Conservation (phyloP, 129 eudicot species). For the Tagetes erecta region DNA sequence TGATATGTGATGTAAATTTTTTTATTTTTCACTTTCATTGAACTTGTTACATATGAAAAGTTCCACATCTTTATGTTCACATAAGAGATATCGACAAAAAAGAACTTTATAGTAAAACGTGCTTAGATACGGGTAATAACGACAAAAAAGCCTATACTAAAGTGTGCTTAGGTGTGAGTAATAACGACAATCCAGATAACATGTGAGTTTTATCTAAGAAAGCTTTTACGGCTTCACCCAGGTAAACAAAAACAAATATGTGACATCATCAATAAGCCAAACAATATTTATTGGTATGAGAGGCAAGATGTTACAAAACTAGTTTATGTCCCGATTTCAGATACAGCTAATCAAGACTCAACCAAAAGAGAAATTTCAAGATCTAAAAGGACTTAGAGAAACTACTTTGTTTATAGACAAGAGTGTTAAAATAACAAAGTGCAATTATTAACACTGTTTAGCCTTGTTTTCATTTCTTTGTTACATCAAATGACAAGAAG, state of each 20-base stretch:
- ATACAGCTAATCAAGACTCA: neutral
- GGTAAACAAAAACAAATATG: neutral
- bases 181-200: neutral
- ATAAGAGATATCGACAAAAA: neutral
- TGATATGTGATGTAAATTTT: constrained; percentile 20
- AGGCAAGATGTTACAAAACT: neutral
- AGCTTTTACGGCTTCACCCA: neutral
- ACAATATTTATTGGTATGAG: too few relatives aligned
- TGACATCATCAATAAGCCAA: neutral
- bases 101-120: neutral
- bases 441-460: neutral
- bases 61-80: neutral
- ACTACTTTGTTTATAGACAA: neutral
- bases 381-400: neutral
- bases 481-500: constrained; percentile 23
- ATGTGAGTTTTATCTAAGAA: neutral
- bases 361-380: neutral
- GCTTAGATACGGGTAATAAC: neutral
- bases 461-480: neutral
- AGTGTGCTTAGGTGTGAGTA: neutral
- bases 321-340: neutral
- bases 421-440: neutral
- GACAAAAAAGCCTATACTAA: too few relatives aligned
- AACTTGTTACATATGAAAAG: neutral
- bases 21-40: neutral